Conservation (phyloP, 352 stramenopile species). For the Albugo candida region DNA sequence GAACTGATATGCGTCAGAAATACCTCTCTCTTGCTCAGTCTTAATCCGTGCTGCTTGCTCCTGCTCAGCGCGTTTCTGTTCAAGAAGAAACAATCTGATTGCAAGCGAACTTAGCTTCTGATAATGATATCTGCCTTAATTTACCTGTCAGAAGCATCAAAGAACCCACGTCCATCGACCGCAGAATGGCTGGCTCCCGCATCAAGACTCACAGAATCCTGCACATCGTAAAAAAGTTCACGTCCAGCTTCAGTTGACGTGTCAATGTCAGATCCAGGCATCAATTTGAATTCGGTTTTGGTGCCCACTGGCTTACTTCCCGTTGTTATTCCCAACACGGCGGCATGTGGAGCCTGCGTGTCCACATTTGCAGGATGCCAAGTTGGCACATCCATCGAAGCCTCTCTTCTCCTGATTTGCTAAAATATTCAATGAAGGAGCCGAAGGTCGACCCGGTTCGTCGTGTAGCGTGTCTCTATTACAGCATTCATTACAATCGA, state of each 20-base stretch:
- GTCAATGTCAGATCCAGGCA: conserved; percentile 30
- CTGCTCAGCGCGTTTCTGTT: conserved; percentile 33
- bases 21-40: conserved; percentile 16
- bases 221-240: conserved; percentile 29
- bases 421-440: too few relatives aligned
- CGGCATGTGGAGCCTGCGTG: conserved; percentile 9
- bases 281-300: conserved; percentile 44
- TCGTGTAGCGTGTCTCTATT: too few relatives aligned
- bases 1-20: too few relatives aligned
- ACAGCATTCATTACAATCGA: too few relatives aligned
- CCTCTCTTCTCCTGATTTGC: too few relatives aligned
- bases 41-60: conserved; percentile 16
- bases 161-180: conserved; percentile 30
- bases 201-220: conserved; percentile 3
- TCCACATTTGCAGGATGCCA: conserved; percentile 60
- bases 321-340: background rate
- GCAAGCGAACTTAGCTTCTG: background rate
- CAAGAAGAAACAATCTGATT: conserved; percentile 31
- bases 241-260: conserved; percentile 45
- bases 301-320: background rate
- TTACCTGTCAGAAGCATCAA: conserved; percentile 45
- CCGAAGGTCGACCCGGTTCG: too few relatives aligned
- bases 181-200: conserved; percentile 9
- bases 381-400: conserved; percentile 39
- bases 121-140: background rate